Evolutionary conservation across 2,329 filamentous ascomycete species (phyloP), one percentile per base, ranked within the genome.

Genomic region (Curvularia sp.): DNA sequence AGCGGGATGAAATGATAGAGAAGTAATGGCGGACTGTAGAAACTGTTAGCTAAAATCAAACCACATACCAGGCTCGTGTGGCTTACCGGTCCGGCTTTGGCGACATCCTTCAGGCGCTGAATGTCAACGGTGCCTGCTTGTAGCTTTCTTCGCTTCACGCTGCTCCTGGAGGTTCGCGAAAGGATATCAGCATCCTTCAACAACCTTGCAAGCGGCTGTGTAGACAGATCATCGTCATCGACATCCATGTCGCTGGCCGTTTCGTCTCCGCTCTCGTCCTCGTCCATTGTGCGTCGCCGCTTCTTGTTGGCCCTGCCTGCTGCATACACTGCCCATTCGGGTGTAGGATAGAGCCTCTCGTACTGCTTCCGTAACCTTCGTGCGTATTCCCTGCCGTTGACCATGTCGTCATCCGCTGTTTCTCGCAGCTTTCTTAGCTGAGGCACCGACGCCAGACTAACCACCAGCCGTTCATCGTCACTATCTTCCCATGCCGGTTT

Each of bases 81-180:
- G 74, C 81, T 75, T 78, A 84, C 85, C 49, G 87, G 89, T 77
- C 96, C 92, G 30, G 84, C 82, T 75, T 91, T 88, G 23, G 91
- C 86, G 64, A 98, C 89, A 75, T 97, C 93, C 75, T 93, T 90
- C 63, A 92, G 87, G 69, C 92, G 87, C 76, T 96, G 92, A 61
- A 99, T 96, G 75, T 96, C 91, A 66, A 99, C 84, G 45, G 92
- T 89, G 78, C 97, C 94, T 41, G 94, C 91, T 52, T 91, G 88
- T 59, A 98, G 82, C 72, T 90, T 92, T 69, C 87, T 85, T 73
- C 85, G 85, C 76, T 87, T 90, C 19, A 77, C 76, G 19, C 80
- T 69, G 4, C 79, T 79, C 19, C 80, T 81, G 21, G 79, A 83
- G 53, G 80, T 79, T 1, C 64, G 62, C 2, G 86, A 87, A 48